Evolutionary conservation across 129 eudicot species (phyloP).

Genomic region (Scalesia atractyloides): DNA sequence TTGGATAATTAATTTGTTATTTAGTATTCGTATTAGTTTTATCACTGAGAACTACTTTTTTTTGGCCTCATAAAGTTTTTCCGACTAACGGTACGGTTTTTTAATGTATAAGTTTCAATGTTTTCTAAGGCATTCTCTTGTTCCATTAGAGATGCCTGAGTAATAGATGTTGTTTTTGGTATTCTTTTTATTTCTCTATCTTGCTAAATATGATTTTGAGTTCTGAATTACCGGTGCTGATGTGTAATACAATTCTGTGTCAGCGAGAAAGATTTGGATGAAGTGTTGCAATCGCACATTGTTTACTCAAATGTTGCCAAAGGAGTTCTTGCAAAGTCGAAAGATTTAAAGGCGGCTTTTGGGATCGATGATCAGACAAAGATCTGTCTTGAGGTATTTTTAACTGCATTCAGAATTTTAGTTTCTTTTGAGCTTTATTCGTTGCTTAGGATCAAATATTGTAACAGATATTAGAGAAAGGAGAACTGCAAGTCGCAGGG

Average conservation of each 20-base stretch:
- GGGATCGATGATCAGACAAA: constrained; percentile 83
- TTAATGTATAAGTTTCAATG: not conserved
- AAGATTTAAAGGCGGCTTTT: constrained; percentile 74
- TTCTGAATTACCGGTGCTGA: constrained; percentile 3
- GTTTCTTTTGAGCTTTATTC: not conserved
- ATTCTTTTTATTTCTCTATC: too few relatives aligned
- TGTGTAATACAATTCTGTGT: constrained; percentile 15
- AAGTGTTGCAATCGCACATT: constrained; percentile 90
- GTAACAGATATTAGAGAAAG: constrained; percentile 87
- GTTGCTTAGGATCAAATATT: constrained; percentile 17
- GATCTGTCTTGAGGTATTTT: constrained; percentile 84
- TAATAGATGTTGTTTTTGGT: too few relatives aligned
- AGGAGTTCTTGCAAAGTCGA: constrained; percentile 89
- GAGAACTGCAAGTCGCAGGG: constrained; percentile 98
- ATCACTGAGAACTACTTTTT: too few relatives aligned
- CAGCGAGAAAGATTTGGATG: constrained; percentile 95
- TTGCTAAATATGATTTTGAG: not conserved
- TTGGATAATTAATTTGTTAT: too few relatives aligned
- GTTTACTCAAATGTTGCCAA: constrained; percentile 91
- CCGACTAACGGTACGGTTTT: not conserved
- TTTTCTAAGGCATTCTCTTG: too few relatives aligned
- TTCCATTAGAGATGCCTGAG: too few relatives aligned
- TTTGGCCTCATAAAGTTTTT: too few relatives aligned
- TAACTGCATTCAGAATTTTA: not conserved
- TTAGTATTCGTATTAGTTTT: too few relatives aligned